Conservation (phyloP, 768 basidiomycete genomes). For the Termitomyces sp. region DNA sequence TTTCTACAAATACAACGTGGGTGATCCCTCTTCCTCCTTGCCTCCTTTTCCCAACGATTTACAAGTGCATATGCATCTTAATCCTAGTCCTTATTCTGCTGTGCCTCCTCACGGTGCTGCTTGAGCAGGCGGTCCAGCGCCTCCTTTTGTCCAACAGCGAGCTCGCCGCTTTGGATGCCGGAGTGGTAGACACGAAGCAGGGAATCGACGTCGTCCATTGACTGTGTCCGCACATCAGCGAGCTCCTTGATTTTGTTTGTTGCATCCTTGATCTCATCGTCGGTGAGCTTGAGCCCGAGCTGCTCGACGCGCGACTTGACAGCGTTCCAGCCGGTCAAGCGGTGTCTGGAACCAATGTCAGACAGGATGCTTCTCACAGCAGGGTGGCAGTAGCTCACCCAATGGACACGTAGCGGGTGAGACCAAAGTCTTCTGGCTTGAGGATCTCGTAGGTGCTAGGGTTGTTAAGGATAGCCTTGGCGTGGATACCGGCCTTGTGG, state of each 20-base stretch:
- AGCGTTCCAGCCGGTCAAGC: conserved; percentile 98
- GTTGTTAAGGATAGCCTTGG: conserved; percentile 99
- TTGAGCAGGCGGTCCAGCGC: conserved; percentile 82
- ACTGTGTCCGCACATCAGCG: conserved; percentile 95
- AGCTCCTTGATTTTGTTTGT: conserved; percentile 99
- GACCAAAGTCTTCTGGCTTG: conserved; percentile 98
- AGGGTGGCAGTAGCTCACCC: conserved; percentile 44
- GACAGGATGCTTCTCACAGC: not conserved
- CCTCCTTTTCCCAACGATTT: not conserved
- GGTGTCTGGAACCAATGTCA: conserved; percentile 49
- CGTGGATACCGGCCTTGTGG: conserved; percentile 99
- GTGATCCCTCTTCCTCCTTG: not conserved
- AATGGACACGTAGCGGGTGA: conserved; percentile 96
- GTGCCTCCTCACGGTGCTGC: conserved; percentile 49
- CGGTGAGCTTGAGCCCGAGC: conserved; percentile 81
- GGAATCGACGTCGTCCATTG: conserved; percentile 98
- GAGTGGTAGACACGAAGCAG: conserved; percentile 95
- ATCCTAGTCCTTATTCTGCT: conserved; percentile 2
- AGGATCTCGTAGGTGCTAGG: conserved; percentile 98
- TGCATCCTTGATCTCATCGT: conserved; percentile 97
- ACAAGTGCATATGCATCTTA: not conserved
- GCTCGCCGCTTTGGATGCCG: conserved; percentile 86
- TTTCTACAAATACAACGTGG: conserved; percentile 15
- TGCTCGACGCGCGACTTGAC: conserved; percentile 99
- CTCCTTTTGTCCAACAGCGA: conserved; percentile 91